Conservation (phyloP, 805 yeast genomes). For the Torulaspora quercuum region DNA sequence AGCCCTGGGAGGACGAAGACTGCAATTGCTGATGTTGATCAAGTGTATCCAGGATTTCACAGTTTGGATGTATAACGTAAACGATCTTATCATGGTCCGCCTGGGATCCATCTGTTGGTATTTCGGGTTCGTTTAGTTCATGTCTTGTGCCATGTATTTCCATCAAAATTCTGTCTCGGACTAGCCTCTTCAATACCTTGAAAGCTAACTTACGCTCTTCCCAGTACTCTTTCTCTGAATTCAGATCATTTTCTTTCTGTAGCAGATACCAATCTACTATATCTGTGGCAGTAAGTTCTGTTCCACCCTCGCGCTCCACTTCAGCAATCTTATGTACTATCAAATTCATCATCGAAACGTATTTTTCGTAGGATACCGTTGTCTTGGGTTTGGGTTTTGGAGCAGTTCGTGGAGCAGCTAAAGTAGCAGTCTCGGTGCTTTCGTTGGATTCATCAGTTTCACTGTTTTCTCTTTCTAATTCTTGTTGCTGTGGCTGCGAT, state of each 20-base stretch:
- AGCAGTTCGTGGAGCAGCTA: background rate
- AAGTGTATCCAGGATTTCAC: slow-evolving; percentile 60
- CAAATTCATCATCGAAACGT: slow-evolving; percentile 76
- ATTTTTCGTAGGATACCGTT: slow-evolving; percentile 78
- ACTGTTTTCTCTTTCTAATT: too few relatives aligned
- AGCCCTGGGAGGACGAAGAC: too few relatives aligned
- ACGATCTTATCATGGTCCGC: slow-evolving; percentile 37
- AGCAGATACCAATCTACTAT: slow-evolving; percentile 79
- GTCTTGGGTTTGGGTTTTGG: slow-evolving; percentile 33
- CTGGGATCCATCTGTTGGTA: slow-evolving; percentile 26
- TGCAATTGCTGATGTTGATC: slow-evolving; percentile 12
- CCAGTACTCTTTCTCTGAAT: slow-evolving; percentile 66
- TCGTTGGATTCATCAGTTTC: slow-evolving; percentile 19
- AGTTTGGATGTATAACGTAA: slow-evolving; percentile 73
- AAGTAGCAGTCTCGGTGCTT: background rate
- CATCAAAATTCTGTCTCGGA: slow-evolving; percentile 80
- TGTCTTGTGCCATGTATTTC: slow-evolving; percentile 50
- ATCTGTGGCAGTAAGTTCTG: slow-evolving; percentile 64
- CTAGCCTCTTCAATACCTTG: slow-evolving; percentile 80
- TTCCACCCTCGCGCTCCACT: slow-evolving; percentile 48
- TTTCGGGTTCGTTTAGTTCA: slow-evolving; percentile 36
- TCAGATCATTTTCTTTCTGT: slow-evolving; percentile 66
- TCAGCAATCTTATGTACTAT: slow-evolving; percentile 65
- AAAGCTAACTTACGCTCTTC: slow-evolving; percentile 65
- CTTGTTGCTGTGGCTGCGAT: background rate